A percentile compares a stretch with the other conserved stretches of the same genome.
Evolutionary conservation across 1,284 basidiomycete species (phyloP).

Genomic region (Rhodotorula sp.): DNA sequence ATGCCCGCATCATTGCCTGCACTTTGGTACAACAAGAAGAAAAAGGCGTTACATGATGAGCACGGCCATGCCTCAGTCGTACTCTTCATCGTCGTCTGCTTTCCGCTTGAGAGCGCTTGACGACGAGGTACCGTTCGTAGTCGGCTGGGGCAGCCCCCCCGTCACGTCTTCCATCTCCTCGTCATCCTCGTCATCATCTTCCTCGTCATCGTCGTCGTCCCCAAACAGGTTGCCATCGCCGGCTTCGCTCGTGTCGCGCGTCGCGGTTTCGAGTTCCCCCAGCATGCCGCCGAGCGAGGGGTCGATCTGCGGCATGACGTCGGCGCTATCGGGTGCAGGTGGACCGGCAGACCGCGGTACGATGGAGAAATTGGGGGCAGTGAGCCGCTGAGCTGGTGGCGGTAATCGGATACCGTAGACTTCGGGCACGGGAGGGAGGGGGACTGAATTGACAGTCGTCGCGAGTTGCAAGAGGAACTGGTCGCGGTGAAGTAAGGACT

Average conservation of each 20-base stretch:
- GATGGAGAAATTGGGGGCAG: conserved; percentile 87
- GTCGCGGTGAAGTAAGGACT: not conserved
- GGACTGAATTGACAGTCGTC: conserved; percentile 81
- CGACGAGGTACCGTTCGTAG: not conserved
- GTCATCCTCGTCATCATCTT: conserved; percentile 41
- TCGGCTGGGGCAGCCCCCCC: conserved; percentile 12
- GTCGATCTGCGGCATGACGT: not conserved
- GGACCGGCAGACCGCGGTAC: conserved; percentile 57
- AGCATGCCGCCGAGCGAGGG: conserved; percentile 1
- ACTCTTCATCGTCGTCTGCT: conserved; percentile 36
- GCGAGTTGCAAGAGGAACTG: conserved; percentile 87
- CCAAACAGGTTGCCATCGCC: conserved; percentile 28
- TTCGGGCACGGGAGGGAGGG: conserved; percentile 89
- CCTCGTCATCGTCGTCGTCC: conserved; percentile 37
- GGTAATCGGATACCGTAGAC: conserved; percentile 91
- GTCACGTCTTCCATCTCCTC: conserved; percentile 42
- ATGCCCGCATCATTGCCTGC: too few species aligned
- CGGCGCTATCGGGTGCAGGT: not conserved
- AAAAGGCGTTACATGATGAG: too few species aligned
- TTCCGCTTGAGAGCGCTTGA: conserved; percentile 26
- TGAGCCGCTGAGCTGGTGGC: conserved; percentile 74
- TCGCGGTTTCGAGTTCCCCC: not conserved
- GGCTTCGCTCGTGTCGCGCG: conserved; percentile 16
- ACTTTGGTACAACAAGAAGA: too few species aligned
- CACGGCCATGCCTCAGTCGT: not conserved